A percentile compares a stretch with the other conserved stretches of the same genome.
Conservation (phyloP, 1,139 yeast species). For the Pichia sp. region DNA sequence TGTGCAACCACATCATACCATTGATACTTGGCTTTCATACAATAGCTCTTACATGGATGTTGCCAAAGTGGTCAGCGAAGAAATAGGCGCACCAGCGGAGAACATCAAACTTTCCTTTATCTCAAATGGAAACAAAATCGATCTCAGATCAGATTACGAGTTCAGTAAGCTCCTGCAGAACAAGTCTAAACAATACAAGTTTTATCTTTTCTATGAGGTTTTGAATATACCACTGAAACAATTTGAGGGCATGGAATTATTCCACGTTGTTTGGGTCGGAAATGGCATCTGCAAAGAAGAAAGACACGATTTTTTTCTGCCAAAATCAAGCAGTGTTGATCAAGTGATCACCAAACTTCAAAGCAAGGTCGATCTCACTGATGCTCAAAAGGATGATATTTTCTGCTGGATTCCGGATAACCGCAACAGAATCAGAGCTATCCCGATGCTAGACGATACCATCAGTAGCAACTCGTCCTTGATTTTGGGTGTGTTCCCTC, state of each 20-base stretch:
- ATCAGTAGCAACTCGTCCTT: conserved; percentile 20
- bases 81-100: conserved; percentile 50
- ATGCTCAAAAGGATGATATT: conserved; percentile 42
- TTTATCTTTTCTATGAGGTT: conserved; percentile 45
- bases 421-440: conserved; percentile 33
- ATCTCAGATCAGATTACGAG: conserved; percentile 31
- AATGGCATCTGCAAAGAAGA: conserved; percentile 59
- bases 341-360: conserved; percentile 54
- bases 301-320: conserved; percentile 60
- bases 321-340: conserved; percentile 49
- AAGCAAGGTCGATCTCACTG: conserved; percentile 46
- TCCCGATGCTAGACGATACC: conserved; percentile 33
- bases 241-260: conserved; percentile 64
- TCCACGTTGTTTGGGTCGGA: conserved; percentile 59
- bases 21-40: conserved; percentile 68
- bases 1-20: conserved; percentile 12
- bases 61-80: conserved; percentile 49
- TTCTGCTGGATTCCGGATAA: conserved; percentile 52
- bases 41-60: conserved; percentile 52
- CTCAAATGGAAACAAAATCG: conserved; percentile 9
- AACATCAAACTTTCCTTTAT: conserved; percentile 60
- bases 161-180: conserved; percentile 47
- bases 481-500: conserved; percentile 32
- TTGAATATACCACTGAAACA: conserved; percentile 69
- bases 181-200: conserved; percentile 29